Percentiles rank a stretch among this genome's conserved stretches.
These are phyloP conservation scores for Metschnikowia reukaufii DNA, from an alignment of 805 yeast species.

Conservation along the genomic window DNA sequence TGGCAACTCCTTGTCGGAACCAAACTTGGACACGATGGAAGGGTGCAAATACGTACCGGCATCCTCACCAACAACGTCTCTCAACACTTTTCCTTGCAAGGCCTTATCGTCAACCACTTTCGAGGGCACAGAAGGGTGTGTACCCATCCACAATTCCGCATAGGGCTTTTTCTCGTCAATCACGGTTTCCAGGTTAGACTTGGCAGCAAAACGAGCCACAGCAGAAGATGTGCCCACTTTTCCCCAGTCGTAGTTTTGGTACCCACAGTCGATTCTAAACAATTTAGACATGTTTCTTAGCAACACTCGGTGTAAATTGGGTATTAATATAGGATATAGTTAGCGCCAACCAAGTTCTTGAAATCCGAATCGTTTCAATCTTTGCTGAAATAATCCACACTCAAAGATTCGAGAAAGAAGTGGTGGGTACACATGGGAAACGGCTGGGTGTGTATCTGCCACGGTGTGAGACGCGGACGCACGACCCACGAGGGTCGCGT, in stretches of 20 bases:
- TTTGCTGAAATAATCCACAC: neutral
- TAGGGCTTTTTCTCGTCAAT: constrained; percentile 81
- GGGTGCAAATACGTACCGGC: constrained; percentile 63
- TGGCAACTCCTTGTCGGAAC: constrained; percentile 72
- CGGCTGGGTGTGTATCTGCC: neutral
- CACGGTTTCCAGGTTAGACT: constrained; percentile 58
- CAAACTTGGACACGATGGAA: constrained; percentile 62
- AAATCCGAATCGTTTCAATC: neutral
- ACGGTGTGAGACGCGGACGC: constrained; percentile 1
- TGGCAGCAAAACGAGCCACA: constrained; percentile 83
- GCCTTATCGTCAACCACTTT: constrained; percentile 42
- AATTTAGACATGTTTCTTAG: constrained; percentile 27
- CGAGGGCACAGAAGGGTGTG: constrained; percentile 92
- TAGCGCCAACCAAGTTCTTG: neutral
- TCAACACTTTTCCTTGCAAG: constrained; percentile 52
- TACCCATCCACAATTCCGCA: constrained; percentile 99
- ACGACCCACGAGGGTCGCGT: neutral
- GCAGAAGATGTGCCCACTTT: constrained; percentile 82
- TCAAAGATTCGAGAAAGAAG: constrained; percentile 1
- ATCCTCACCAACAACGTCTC: constrained; percentile 60
- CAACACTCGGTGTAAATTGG: too few species aligned
- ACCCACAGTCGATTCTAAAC: constrained; percentile 53
- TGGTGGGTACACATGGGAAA: neutral
- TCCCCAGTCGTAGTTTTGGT: constrained; percentile 78
- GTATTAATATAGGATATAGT: neutral